Conservation (phyloP, 2,329 filamentous ascomycete genomes). For the Tricladium varicosporioides region DNA sequence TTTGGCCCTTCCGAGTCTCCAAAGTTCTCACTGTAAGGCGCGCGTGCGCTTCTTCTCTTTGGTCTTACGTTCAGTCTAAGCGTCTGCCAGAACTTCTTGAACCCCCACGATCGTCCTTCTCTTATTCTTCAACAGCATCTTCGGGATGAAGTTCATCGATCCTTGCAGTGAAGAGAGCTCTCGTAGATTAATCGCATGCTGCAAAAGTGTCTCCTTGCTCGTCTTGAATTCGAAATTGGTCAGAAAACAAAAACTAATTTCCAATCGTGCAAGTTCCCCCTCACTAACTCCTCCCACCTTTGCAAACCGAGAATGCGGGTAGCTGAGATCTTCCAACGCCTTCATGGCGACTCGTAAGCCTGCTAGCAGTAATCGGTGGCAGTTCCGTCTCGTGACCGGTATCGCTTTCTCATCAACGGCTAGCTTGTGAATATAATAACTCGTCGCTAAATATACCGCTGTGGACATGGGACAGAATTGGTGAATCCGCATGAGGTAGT, state of each 20-base stretch:
- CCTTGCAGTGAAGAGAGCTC: slow-evolving; percentile 35
- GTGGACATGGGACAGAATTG: slow-evolving; percentile 91
- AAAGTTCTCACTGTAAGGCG: no score
- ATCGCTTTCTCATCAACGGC: slow-evolving; percentile 76
- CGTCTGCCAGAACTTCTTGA: background rate
- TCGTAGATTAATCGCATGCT: slow-evolving; percentile 45
- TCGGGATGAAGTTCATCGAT: slow-evolving; percentile 31
- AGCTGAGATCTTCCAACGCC: slow-evolving; percentile 87
- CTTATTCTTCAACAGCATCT: slow-evolving; percentile 27
- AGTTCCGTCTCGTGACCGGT: slow-evolving; percentile 77
- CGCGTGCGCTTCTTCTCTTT: background rate
- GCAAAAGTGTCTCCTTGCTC: slow-evolving; percentile 51
- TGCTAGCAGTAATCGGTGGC: slow-evolving; percentile 81
- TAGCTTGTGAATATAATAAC: slow-evolving; percentile 81
- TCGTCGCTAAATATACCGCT: slow-evolving; percentile 87
- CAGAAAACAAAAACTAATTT: slow-evolving; percentile 86
- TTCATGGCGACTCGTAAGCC: slow-evolving; percentile 89
- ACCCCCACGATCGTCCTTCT: slow-evolving; percentile 17
- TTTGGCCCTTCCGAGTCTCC: no score
- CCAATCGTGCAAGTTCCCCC: slow-evolving; percentile 75
- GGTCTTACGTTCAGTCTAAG: background rate
- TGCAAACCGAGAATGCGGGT: slow-evolving; percentile 79
- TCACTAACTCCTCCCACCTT: slow-evolving; percentile 86
- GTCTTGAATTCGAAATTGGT: slow-evolving; percentile 79
- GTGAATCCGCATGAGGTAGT: slow-evolving; percentile 85